Evolutionary conservation across 2,329 filamentous ascomycete species (phyloP), one percentile per base, ranked within the genome.

Genomic region (Xylariales sp.): DNA sequence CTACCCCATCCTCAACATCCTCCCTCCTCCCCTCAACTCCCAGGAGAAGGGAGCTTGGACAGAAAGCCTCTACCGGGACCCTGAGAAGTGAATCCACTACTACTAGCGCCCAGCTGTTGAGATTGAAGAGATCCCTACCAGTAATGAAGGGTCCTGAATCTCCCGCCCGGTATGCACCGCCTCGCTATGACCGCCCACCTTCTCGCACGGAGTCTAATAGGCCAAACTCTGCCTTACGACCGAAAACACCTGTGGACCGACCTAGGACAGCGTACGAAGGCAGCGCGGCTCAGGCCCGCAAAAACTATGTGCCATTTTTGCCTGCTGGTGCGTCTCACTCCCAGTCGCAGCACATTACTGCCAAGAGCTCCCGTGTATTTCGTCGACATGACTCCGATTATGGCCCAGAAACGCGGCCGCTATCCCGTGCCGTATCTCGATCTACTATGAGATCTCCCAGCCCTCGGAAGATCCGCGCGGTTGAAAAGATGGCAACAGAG

Each of bases 351-450:
- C 85, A 95, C 64, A 72, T 85, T 45, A 77, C 76, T 33, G 72
- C 85, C 29, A 95, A 89, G 63, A 71, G 66, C 32, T 72, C 81
- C 19, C 81, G 87, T 23, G 70, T 78, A 25, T 82, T 90, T 55
- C 80, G 88, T 31, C 85, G 91, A 30, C 82, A 88, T 53, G 88
- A 94, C 52, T 95, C 88, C 7, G 88, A 95, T 37, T 77, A 78
- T 43, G 73, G 70, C 18, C 66, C 74, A 19, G 78, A 83, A 24
- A 57, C 73, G 30, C 70, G 79, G 19, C 76, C 78, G 4, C 60
- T 62, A 24, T 83, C 78, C 8, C 69, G 79, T 16, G 60, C 76
- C 2, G 59, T 78, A 23, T 82, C 78, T 25, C 71, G 79, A 47
- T 70, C 74, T 21, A 70, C 69, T 5, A 68, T 77, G 55, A 71